phyloP scores from a whole-genome alignment of 306 rosid species.

The Mimosa pudica region DNA sequence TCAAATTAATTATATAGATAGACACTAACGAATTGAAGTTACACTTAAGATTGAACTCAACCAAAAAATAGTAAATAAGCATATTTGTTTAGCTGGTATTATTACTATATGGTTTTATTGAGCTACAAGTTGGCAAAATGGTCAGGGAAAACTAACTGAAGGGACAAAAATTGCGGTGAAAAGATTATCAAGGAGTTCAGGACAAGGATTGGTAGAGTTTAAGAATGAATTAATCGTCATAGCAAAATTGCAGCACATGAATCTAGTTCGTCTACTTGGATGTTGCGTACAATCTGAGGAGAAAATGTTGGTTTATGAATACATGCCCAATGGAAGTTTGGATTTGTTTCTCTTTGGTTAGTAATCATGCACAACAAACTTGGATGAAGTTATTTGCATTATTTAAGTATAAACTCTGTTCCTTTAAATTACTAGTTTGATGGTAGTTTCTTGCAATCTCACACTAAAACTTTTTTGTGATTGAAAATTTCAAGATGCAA shows the following conservation, averaged over 20 bases:
- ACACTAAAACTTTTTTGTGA: background rate
- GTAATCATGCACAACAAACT: background rate
- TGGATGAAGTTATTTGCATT: too few species aligned
- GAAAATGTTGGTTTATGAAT: background rate
- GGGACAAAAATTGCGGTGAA: background rate
- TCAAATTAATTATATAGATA: too few species aligned
- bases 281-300: background rate
- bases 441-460: background rate
- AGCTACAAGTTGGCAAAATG: background rate
- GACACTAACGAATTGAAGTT: too few species aligned
- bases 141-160: background rate
- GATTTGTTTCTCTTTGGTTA: conserved; percentile 10
- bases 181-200: background rate
- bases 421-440: background rate
- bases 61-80: too few species aligned
- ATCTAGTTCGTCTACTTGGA: conserved; percentile 4
- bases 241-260: conserved; percentile 1
- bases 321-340: background rate
- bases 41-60: too few species aligned
- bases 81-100: too few species aligned
- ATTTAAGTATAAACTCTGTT: too few species aligned
- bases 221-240: background rate
- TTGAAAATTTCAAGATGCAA: background rate
- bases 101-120: too few species aligned
- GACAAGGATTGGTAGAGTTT: background rate